These are phyloP conservation scores for Hyphodiscus sp. DNA, from an alignment of 2,329 filamentous ascomycete genomes.

Conservation along the genomic window DNA sequence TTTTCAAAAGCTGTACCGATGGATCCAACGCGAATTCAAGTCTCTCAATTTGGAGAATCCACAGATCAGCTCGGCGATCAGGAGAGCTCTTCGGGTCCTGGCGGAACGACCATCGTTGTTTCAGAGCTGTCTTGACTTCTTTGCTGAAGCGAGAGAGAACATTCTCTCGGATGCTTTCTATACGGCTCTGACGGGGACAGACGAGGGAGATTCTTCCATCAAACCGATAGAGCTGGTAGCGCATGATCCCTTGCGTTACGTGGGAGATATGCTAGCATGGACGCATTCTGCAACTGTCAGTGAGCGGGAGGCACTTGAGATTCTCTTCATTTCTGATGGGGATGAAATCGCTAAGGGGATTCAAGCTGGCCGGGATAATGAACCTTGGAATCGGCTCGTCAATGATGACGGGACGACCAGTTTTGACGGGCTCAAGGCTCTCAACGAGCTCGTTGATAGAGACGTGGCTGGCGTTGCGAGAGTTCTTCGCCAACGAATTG, in stretches of 20 bases:
- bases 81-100: conserved; percentile 76
- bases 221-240: conserved; percentile 94
- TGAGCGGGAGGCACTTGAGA: conserved; percentile 85
- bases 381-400: conserved; percentile 68
- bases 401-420: conserved; percentile 47
- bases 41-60: conserved; percentile 89
- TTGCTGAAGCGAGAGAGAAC: conserved; percentile 82
- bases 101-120: conserved; percentile 87
- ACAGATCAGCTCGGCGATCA: conserved; percentile 79
- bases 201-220: conserved; percentile 51
- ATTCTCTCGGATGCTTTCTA: conserved; percentile 87
- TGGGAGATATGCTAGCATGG: conserved; percentile 98
- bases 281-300: conserved; percentile 90
- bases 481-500: conserved; percentile 80
- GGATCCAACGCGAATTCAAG: conserved; percentile 92
- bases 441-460: conserved; percentile 81
- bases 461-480: conserved; percentile 76
- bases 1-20: conserved; percentile 93
- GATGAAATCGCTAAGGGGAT: conserved; percentile 82
- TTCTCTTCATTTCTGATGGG: conserved; percentile 84
- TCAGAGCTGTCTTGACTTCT: conserved; percentile 87
- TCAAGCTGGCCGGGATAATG: conserved; percentile 70
- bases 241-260: conserved; percentile 85
- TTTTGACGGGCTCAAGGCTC: conserved; percentile 75
- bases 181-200: conserved; percentile 72